Evolutionary conservation across 2,329 filamentous ascomycete genomes (phyloP).

Genomic region (Botrytis hyacinthi): DNA sequence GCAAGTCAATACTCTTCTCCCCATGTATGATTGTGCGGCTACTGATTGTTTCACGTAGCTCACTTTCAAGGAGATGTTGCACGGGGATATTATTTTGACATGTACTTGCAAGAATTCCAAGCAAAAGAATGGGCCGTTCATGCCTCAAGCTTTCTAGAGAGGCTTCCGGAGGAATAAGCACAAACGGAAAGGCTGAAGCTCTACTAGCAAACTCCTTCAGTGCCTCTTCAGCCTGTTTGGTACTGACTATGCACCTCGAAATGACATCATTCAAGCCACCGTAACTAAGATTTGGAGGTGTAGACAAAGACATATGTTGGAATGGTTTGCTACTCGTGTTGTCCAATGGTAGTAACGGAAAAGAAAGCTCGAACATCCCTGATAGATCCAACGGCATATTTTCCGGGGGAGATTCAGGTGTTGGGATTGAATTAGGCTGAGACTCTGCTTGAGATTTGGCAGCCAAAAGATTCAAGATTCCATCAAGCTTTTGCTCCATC

Average conservation of each 20-base stretch:
- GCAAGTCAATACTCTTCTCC: constrained; percentile 55
- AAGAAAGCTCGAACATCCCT: constrained; percentile 6
- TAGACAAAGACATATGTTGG: constrained; percentile 47
- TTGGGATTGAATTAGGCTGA: not conserved
- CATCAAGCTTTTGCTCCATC: constrained; percentile 39
- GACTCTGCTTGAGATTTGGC: constrained; percentile 25
- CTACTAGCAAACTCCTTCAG: constrained; percentile 23
- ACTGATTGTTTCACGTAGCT: constrained; percentile 56
- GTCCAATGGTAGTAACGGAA: not conserved
- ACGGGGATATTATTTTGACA: constrained; percentile 50
- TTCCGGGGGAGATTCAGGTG: constrained; percentile 10
- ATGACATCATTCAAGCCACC: constrained; percentile 38
- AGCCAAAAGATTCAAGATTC: constrained; percentile 26
- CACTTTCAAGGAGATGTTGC: constrained; percentile 54
- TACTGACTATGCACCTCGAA: constrained; percentile 23
- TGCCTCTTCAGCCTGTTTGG: constrained; percentile 26
- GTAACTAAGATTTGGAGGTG: constrained; percentile 50
- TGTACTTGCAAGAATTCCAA: constrained; percentile 53
- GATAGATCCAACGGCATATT: constrained; percentile 4
- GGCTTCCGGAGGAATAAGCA: constrained; percentile 40
- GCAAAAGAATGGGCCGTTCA: constrained; percentile 52
- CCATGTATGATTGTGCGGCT: constrained; percentile 56
- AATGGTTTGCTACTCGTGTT: not conserved
- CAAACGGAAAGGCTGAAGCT: constrained; percentile 30
- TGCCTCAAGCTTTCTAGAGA: constrained; percentile 46